Percentiles rank a stretch among this genome's conserved stretches.
Evolutionary conservation across 2,329 filamentous ascomycete genomes (phyloP).

Genomic region (Diaporthe aspalathi): DNA sequence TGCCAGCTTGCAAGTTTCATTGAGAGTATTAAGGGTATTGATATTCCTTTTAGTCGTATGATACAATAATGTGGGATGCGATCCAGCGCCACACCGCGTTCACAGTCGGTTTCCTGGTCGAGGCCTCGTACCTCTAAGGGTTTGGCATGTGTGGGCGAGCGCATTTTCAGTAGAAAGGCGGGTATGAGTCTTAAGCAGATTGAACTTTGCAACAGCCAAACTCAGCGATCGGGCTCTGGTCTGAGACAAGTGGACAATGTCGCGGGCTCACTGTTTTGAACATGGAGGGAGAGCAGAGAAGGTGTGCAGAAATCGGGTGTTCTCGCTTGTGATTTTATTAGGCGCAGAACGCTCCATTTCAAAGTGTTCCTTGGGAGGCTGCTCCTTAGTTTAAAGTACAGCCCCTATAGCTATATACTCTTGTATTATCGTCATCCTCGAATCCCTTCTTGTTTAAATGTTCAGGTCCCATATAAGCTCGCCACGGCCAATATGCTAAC

Average conservation of each 20-base stretch:
- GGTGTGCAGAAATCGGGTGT: neutral
- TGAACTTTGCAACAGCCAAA: neutral
- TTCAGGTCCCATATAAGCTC: neutral
- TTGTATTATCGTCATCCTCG: neutral
- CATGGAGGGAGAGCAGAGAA: neutral
- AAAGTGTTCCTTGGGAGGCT: no score
- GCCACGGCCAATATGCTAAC: neutral
- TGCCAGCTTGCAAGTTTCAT: no score
- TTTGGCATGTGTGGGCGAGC: neutral
- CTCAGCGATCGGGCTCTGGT: neutral
- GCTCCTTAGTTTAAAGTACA: no score
- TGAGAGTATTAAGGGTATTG: neutral
- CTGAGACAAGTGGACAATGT: neutral
- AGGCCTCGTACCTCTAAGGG: slow-evolving; percentile 50
- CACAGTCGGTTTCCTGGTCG: slow-evolving; percentile 52
- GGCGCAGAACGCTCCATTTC: neutral
- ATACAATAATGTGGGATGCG: slow-evolving; percentile 51
- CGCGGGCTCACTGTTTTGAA: neutral
- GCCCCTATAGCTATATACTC: neutral
- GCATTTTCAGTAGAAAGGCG: neutral
- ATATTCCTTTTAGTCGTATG: slow-evolving; percentile 44
- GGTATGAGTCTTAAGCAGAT: neutral
- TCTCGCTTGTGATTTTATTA: no score
- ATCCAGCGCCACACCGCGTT: slow-evolving; percentile 51
- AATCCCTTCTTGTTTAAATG: no score